Evolutionary conservation across 1,284 basidiomycete genomes (phyloP), one percentile per base, ranked within the genome.

Genomic region (Polyporus tsugae): DNA sequence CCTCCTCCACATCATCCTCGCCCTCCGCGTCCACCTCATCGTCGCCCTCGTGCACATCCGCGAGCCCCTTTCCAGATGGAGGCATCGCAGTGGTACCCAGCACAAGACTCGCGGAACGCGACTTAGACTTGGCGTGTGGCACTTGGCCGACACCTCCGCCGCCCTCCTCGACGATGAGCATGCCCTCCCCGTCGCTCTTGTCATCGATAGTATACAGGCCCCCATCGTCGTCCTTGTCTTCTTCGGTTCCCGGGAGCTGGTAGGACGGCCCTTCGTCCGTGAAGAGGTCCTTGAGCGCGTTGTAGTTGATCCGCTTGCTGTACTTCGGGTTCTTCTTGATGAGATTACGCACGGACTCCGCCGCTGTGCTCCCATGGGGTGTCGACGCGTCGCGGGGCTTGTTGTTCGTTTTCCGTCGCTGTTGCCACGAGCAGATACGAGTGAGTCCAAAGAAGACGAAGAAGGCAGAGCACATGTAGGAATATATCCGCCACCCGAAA

Each of bases 291-390:
- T 92, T 91, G 63, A 96, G 86, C 0, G 93, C 94, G 73, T 93
- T 91, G 77, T 96, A 96, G 77, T 96, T 96, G 79, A 96, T 96
- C 63, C 94, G 88, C 75, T 94, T 94, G 80, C 92, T 95, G 79
- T 95, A 95, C 78, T 90, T 94, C 33, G 89, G 84, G 72, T 91
- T 94, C 80, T 94, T 93, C 83, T 92, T 92, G 74, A 96, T 83
- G 44, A 96, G 84, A 67, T 91, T 92, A 33, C 86, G 87, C 41
- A 95, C 93, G 4, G 94, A 90, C 74, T 96, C 95, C 2, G 92
- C 93, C 0, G 92, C 88, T 2, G 93, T 94, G 58, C 83, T 88
- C 19, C 91, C 93, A 58, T 88, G 87, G 0, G 93, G 88, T 5
- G 88, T 92, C 0, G 89, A 86, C 17, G 90, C 87, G 70, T 95